A percentile compares a stretch with the other conserved stretches of the same genome.
phyloP scores from a whole-genome alignment of 345 rosid species.

The Crucihimalaya himalaica region DNA sequence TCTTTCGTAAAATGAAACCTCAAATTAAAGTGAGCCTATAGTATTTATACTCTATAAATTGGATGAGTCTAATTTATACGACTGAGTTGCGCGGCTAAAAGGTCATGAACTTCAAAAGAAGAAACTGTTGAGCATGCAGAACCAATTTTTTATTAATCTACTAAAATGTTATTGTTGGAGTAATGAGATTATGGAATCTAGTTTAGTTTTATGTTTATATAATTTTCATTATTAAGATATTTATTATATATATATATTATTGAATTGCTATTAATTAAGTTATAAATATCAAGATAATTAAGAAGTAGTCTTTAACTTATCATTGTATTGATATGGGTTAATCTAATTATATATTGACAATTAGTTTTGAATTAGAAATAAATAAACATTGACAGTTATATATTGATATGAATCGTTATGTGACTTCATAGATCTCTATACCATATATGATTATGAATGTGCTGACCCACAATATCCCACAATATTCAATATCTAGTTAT shows the following conservation, averaged over 20 bases:
- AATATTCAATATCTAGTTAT: constrained; percentile 19
- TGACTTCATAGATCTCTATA: not conserved
- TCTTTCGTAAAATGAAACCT: too few species aligned
- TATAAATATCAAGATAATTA: not conserved
- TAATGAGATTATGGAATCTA: not conserved
- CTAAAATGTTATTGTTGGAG: not conserved
- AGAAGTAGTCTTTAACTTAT: not conserved
- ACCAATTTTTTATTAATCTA: not conserved
- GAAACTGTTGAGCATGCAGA: not conserved
- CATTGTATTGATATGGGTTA: not conserved
- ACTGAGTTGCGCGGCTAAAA: not conserved
- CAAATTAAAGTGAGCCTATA: not conserved
- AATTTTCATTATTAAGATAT: not conserved
- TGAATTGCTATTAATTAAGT: not conserved
- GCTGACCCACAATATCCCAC: constrained; percentile 26
- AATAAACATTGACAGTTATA: not conserved
- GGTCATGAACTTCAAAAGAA: not conserved
- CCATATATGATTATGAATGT: not conserved
- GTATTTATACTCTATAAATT: not conserved
- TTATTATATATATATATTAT: not conserved
- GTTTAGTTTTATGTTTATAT: not conserved
- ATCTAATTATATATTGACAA: not conserved
- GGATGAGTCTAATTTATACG: not conserved
- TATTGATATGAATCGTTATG: constrained; percentile 14
- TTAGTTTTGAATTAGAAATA: not conserved